Evolutionary conservation across 2,329 filamentous ascomycete genomes (phyloP).

Genomic region (Fusarium nygamai): DNA sequence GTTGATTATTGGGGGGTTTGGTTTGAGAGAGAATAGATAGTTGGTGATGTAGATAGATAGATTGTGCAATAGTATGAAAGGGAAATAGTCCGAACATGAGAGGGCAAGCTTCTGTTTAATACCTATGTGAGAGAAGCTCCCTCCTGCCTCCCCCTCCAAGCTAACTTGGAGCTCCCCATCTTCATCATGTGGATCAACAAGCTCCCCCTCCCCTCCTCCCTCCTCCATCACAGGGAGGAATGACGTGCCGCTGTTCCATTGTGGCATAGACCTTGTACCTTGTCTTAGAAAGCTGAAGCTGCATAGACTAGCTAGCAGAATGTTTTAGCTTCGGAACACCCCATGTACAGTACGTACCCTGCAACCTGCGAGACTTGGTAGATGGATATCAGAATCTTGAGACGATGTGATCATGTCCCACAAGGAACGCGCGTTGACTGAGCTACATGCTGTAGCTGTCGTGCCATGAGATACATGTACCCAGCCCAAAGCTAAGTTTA

Average conservation of each 20-base stretch:
- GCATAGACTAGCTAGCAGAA: conserved; percentile 1
- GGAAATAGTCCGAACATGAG: neutral
- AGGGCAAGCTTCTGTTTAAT: conserved; percentile 35
- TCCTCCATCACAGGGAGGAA: conserved; percentile 20
- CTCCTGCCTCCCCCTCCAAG: conserved; percentile 14
- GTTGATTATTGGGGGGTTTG: conserved; percentile 30
- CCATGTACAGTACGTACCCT: conserved; percentile 10
- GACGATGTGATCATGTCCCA: conserved; percentile 21
- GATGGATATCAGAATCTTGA: neutral
- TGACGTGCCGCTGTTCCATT: conserved; percentile 39
- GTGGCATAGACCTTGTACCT: conserved; percentile 26
- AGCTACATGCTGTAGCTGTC: conserved; percentile 6
- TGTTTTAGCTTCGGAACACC: conserved; percentile 14
- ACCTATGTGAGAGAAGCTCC: conserved; percentile 21
- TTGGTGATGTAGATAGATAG: neutral
- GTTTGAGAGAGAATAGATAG: neutral
- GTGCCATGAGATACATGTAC: neutral
- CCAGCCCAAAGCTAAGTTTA: conserved; percentile 8
- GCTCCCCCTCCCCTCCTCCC: conserved; percentile 10
- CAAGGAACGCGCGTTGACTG: conserved; percentile 27
- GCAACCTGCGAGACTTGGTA: conserved; percentile 2
- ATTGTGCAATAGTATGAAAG: conserved; percentile 3
- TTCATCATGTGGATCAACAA: conserved; percentile 27
- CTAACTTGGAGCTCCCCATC: neutral
- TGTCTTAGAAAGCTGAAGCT: conserved; percentile 27